Percentiles rank a stretch among this genome's conserved stretches.
Evolutionary conservation across 441 rosid species (phyloP).

Genomic region (Euphorbia schlechtendalii): DNA sequence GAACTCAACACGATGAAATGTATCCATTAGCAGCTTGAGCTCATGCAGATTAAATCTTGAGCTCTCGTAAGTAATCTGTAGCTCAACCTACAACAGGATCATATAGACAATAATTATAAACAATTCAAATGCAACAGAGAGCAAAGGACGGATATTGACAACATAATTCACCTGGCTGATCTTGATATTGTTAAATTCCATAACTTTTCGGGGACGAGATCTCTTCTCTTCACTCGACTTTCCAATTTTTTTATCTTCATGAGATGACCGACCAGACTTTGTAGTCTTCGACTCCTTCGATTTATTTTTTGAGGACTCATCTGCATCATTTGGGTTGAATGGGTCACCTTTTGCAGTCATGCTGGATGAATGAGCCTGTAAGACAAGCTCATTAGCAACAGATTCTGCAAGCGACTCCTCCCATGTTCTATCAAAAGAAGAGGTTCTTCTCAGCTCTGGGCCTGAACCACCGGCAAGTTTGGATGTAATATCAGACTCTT

Average conservation of each 20-base stretch:
- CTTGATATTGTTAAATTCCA: slow-evolving; percentile 85
- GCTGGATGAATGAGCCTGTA: slow-evolving; percentile 53
- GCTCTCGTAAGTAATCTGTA: slow-evolving; percentile 83
- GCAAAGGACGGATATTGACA: slow-evolving; percentile 1
- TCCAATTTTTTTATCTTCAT: slow-evolving; percentile 73
- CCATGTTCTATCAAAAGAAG: slow-evolving; percentile 94
- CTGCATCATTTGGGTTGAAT: slow-evolving; percentile 48
- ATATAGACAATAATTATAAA: slow-evolving; percentile 12
- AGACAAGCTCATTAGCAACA: slow-evolving; percentile 81
- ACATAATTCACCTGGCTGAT: slow-evolving; percentile 76
- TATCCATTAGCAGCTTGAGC: slow-evolving; percentile 91
- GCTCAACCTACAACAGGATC: slow-evolving; percentile 58
- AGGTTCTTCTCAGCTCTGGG: slow-evolving; percentile 76
- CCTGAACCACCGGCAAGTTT: slow-evolving; percentile 42
- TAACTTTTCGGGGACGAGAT: slow-evolving; percentile 76
- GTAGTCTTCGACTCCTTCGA: slow-evolving; percentile 52
- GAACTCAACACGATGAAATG: slow-evolving; percentile 84
- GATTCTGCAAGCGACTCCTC: slow-evolving; percentile 96
- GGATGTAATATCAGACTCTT: slow-evolving; percentile 55
- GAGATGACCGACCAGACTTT: slow-evolving; percentile 74
- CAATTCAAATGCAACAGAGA: slow-evolving; percentile 3
- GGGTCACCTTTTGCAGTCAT: slow-evolving; percentile 37
- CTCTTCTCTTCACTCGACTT: slow-evolving; percentile 72
- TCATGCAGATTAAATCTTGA: slow-evolving; percentile 94
- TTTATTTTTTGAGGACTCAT: slow-evolving; percentile 65